Percentiles rank a stretch among this genome's conserved stretches.
Conservation (phyloP, 441 rosid species). For the Sinapis alba region DNA sequence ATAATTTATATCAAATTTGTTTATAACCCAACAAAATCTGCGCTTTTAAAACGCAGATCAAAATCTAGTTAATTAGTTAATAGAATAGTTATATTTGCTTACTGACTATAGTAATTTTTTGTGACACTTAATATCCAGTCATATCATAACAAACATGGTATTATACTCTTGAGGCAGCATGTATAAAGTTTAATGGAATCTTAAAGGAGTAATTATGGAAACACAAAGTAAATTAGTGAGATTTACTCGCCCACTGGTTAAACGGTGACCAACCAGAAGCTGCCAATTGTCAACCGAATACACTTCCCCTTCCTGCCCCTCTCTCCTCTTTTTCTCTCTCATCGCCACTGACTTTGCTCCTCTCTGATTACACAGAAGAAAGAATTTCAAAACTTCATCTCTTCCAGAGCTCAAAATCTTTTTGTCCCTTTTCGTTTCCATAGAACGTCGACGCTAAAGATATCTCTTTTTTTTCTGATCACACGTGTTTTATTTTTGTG, state of each 20-base stretch:
- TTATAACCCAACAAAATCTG: too few species aligned
- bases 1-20: too few species aligned
- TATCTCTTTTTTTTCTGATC: not conserved
- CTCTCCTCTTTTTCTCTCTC: slow-evolving; percentile 30
- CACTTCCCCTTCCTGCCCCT: slow-evolving; percentile 32
- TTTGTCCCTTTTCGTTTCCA: slow-evolving; percentile 10
- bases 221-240: not conserved
- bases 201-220: not conserved
- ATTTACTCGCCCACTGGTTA: slow-evolving; percentile 9
- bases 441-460: not conserved
- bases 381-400: slow-evolving; percentile 26
- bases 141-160: not conserved
- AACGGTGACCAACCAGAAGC: slow-evolving; percentile 1
- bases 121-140: not conserved
- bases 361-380: slow-evolving; percentile 23
- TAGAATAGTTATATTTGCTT: too few species aligned
- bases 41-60: too few species aligned
- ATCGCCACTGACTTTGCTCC: slow-evolving; percentile 40
- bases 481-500: not conserved
- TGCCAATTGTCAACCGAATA: slow-evolving; percentile 33
- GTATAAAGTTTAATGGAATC: slow-evolving; percentile 4
- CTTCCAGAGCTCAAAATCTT: slow-evolving; percentile 25
- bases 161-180: not conserved
- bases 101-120: too few species aligned
- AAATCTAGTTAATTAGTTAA: too few species aligned